Percentiles rank a stretch among this genome's conserved stretches.
These are phyloP conservation scores for Luzula sylvatica DNA, from an alignment of 176 grass and related monocot species.

Conservation along the genomic window DNA sequence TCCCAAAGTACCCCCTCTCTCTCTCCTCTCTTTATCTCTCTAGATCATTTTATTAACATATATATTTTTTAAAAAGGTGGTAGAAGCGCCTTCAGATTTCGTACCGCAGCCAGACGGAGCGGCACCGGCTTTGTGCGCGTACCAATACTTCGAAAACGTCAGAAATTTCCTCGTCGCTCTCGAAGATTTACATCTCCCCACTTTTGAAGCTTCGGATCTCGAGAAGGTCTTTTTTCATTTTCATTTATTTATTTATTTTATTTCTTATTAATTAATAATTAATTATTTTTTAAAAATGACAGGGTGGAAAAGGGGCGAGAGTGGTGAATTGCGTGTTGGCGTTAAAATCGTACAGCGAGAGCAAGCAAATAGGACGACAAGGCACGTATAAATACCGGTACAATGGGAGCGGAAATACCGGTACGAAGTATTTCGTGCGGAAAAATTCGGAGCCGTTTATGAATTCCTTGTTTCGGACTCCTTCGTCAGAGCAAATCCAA, in stretches of 20 bases:
- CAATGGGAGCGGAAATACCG: conserved; percentile 41
- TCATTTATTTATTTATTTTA: neutral
- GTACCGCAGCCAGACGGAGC: conserved; percentile 45
- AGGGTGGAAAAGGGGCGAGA: conserved; percentile 75
- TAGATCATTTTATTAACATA: neutral
- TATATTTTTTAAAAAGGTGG: conserved; percentile 46
- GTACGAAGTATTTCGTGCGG: conserved; percentile 37
- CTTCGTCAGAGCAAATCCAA: conserved; percentile 41
- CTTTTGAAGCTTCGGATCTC: conserved; percentile 87
- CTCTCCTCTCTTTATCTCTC: conserved; percentile 11
- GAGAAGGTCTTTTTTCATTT: conserved; percentile 37
- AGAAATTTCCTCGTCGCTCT: conserved; percentile 68
- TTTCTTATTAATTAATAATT: neutral
- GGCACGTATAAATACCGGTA: conserved; percentile 24
- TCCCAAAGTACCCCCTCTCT: neutral
- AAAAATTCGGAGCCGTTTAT: conserved; percentile 77
- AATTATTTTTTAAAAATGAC: neutral
- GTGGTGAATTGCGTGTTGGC: conserved; percentile 77
- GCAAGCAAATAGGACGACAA: conserved; percentile 40
- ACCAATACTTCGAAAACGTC: conserved; percentile 86
- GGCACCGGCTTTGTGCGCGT: conserved; percentile 63
- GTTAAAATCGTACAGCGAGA: conserved; percentile 57
- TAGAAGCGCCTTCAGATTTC: conserved; percentile 47
- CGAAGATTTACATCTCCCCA: conserved; percentile 52
- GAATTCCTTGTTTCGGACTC: conserved; percentile 48